Conservation (phyloP, 179 eudicot genomes). For the Carnegiea gigantea region DNA sequence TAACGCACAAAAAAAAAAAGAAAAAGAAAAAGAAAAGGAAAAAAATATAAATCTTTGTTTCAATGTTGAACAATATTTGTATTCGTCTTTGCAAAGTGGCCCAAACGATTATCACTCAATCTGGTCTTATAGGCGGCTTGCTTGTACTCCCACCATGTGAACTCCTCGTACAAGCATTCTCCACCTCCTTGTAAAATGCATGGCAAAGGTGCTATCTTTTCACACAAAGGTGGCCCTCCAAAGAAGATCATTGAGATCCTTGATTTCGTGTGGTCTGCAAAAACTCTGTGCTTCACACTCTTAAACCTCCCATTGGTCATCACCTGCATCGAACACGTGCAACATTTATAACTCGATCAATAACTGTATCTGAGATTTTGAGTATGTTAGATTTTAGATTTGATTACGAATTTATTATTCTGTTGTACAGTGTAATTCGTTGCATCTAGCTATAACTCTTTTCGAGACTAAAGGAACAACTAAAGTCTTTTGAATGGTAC, state of each 20-base stretch:
- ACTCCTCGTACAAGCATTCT: slow-evolving; percentile 55
- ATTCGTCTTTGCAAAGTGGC: slow-evolving; percentile 28
- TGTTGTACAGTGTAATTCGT: too few relatives aligned
- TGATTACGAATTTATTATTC: too few relatives aligned
- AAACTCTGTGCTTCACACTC: slow-evolving; percentile 60
- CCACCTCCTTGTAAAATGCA: slow-evolving; percentile 26
- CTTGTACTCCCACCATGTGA: slow-evolving; percentile 65
- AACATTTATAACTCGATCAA: too few relatives aligned
- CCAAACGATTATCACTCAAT: slow-evolving; percentile 48
- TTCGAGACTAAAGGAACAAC: too few relatives aligned
- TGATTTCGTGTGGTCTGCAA: slow-evolving; percentile 46
- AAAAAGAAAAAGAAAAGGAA: too few relatives aligned
- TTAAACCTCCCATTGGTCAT: slow-evolving; percentile 68
- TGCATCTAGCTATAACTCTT: too few relatives aligned
- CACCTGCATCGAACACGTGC: slow-evolving; percentile 32
- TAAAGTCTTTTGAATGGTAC: too few relatives aligned
- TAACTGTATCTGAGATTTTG: too few relatives aligned
- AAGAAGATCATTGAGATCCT: slow-evolving; percentile 67
- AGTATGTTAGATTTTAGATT: too few relatives aligned
- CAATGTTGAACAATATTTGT: background rate
- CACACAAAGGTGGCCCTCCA: slow-evolving; percentile 58
- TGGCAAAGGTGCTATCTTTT: slow-evolving; percentile 57
- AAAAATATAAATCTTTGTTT: too few relatives aligned
- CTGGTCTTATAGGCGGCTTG: slow-evolving; percentile 48
- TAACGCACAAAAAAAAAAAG: too few relatives aligned